Evolutionary conservation across 2,329 filamentous ascomycete genomes (phyloP).

Genomic region (Fusarium abutilonis): DNA sequence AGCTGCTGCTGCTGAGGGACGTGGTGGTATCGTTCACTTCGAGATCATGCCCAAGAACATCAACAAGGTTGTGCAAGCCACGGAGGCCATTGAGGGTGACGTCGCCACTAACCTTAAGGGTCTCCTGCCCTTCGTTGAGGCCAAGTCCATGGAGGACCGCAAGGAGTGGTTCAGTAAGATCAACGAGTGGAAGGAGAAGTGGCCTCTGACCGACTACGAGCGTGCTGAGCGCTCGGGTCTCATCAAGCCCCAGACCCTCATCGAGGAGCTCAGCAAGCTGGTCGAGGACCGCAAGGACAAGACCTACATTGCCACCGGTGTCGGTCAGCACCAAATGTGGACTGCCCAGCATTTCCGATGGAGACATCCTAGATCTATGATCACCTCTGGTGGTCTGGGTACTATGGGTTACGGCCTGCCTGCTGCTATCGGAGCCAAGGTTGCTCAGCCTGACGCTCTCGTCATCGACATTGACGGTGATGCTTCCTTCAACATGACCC

Average conservation of each 20-base stretch:
- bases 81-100: conserved; percentile 93
- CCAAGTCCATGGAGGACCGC: conserved; percentile 70
- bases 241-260: conserved; percentile 95
- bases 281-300: conserved; percentile 76
- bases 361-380: conserved; percentile 90
- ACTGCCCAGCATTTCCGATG: conserved; percentile 95
- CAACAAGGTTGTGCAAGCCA: conserved; percentile 98
- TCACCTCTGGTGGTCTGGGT: conserved; percentile 91
- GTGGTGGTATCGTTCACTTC: conserved; percentile 96
- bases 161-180: conserved; percentile 92
- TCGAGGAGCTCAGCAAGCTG: conserved; percentile 88
- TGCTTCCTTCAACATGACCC: conserved; percentile 98
- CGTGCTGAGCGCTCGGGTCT: conserved; percentile 76
- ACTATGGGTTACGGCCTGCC: conserved; percentile 94
- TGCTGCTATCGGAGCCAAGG: conserved; percentile 94
- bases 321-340: conserved; percentile 99
- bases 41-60: conserved; percentile 99
- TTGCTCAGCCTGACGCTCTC: conserved; percentile 76
- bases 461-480: conserved; percentile 98
- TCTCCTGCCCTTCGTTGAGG: conserved; percentile 77
- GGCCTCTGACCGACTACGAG: conserved; percentile 86
- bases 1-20: conserved; percentile 81
- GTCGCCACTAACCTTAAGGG: conserved; percentile 80
- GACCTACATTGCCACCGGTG: conserved; percentile 91
- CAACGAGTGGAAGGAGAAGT: conserved; percentile 87